These are phyloP conservation scores for Achlya hypogyna DNA, from an alignment of 352 stramenopile species.

Conservation along the genomic window DNA sequence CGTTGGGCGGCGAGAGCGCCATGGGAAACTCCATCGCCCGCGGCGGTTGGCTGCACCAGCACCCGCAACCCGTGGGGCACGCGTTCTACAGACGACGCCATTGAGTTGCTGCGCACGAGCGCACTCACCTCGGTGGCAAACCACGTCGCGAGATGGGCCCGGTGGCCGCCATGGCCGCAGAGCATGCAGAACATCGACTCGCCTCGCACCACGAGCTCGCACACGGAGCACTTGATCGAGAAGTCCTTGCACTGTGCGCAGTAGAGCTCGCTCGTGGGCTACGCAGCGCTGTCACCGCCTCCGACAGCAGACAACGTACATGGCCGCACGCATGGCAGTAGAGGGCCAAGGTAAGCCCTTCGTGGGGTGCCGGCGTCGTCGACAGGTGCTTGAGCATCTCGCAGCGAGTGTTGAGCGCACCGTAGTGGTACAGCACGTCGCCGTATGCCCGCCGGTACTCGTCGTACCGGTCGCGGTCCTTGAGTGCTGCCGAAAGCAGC, in stretches of 20 bases:
- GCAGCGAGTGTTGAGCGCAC: conserved; percentile 53
- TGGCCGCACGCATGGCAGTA: conserved; percentile 53
- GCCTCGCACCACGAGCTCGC: conserved; percentile 69
- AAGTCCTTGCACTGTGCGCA: conserved; percentile 65
- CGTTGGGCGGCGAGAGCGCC: neutral
- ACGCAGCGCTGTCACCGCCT: too few species aligned
- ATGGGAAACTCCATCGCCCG: conserved; percentile 18
- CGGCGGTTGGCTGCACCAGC: conserved; percentile 76
- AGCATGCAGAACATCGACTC: conserved; percentile 84
- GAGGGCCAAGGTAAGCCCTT: conserved; percentile 51
- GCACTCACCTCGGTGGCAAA: conserved; percentile 42
- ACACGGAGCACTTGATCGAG: conserved; percentile 68
- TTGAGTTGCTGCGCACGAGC: neutral
- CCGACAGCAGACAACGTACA: conserved; percentile 26
- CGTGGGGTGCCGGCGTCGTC: conserved; percentile 25
- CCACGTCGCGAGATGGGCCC: conserved; percentile 60
- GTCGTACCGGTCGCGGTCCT: conserved; percentile 59
- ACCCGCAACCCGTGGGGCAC: conserved; percentile 75
- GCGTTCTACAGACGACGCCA: conserved; percentile 22
- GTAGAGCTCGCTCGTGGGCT: conserved; percentile 47
- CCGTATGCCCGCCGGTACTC: conserved; percentile 76
- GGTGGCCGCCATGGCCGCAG: conserved; percentile 73
- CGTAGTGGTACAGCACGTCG: conserved; percentile 73
- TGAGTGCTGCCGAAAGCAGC: conserved; percentile 39
- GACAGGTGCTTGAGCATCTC: conserved; percentile 63